Percentiles rank a stretch among this genome's conserved stretches.
Evolutionary conservation across 139 green algal species (phyloP).

Genomic region (Picochlorum sp.): DNA sequence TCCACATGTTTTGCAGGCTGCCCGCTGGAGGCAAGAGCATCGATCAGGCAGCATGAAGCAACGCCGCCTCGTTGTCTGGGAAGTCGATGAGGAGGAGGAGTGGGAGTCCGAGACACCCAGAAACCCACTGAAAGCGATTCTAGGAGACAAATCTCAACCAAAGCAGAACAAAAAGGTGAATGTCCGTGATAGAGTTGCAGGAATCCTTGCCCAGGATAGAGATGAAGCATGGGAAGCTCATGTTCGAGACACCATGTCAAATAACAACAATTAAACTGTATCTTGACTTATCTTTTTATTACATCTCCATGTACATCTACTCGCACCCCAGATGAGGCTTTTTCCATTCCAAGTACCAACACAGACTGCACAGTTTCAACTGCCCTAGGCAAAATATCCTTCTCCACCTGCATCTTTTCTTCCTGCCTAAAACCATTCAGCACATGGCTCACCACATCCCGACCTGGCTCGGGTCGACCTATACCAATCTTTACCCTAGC

Average conservation of each 20-base stretch:
- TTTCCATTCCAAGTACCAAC: constrained; percentile 54
- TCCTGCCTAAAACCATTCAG: constrained; percentile 59
- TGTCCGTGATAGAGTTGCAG: constrained; percentile 13
- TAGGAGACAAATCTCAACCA: not conserved
- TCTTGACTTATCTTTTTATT: not conserved
- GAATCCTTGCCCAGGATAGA: constrained; percentile 16
- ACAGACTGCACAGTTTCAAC: constrained; percentile 41
- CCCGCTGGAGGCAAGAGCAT: constrained; percentile 24
- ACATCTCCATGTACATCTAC: constrained; percentile 12
- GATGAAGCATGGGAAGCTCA: constrained; percentile 18
- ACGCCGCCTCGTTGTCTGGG: constrained; percentile 30
- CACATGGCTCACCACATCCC: constrained; percentile 56
- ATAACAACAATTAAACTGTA: not conserved
- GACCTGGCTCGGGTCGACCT: constrained; percentile 49
- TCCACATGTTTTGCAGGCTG: constrained; percentile 1
- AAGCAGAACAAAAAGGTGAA: constrained; percentile 19
- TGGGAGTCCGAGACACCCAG: constrained; percentile 14
- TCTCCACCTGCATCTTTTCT: constrained; percentile 61
- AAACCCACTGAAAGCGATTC: constrained; percentile 3
- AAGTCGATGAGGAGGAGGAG: constrained; percentile 20
- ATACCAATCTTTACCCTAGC: constrained; percentile 72
- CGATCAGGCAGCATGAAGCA: constrained; percentile 8
- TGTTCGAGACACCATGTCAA: not conserved
- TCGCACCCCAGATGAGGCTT: constrained; percentile 46
- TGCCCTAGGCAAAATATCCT: constrained; percentile 38